Percentiles rank a stretch among this genome's conserved stretches.
These are phyloP conservation scores for Clonostachys rosea DNA, from an alignment of 2,329 filamentous ascomycete species.

Conservation along the genomic window DNA sequence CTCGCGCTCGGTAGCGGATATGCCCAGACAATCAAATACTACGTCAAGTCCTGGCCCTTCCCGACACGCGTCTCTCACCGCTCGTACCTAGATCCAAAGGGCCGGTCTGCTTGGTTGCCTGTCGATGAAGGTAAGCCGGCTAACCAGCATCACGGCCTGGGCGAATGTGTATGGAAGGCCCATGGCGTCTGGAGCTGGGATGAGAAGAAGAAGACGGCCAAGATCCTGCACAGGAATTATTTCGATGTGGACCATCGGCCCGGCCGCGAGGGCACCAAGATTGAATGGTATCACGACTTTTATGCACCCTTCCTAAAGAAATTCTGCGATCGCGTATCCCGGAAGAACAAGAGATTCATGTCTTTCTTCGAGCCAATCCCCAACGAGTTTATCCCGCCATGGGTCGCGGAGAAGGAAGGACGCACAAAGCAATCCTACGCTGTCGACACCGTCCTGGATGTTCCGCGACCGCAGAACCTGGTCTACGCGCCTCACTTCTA, in stretches of 20 bases:
- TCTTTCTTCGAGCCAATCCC: slow-evolving; percentile 34
- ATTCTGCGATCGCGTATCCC: slow-evolving; percentile 25
- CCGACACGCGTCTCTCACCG: slow-evolving; percentile 28
- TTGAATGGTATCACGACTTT: slow-evolving; percentile 36
- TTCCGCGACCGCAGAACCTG: slow-evolving; percentile 20
- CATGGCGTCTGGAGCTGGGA: slow-evolving; percentile 32
- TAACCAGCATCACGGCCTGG: slow-evolving; percentile 15
- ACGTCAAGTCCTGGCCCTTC: slow-evolving; percentile 34
- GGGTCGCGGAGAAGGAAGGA: slow-evolving; percentile 11
- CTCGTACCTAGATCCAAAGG: slow-evolving; percentile 25
- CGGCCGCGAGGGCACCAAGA: slow-evolving; percentile 19
- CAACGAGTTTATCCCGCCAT: slow-evolving; percentile 33
- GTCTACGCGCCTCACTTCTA: slow-evolving; percentile 37
- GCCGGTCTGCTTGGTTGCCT: slow-evolving; percentile 25
- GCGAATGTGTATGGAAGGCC: slow-evolving; percentile 28
- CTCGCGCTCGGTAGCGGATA: slow-evolving; percentile 34
- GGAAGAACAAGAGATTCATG: slow-evolving; percentile 17
- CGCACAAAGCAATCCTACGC: slow-evolving; percentile 13
- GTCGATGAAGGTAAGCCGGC: slow-evolving; percentile 7
- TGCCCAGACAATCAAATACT: slow-evolving; percentile 27
- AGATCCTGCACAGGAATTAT: slow-evolving; percentile 20
- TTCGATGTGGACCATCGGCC: slow-evolving; percentile 31
- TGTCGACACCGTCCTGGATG: slow-evolving; percentile 16
- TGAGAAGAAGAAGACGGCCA: slow-evolving; percentile 15
- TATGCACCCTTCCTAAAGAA: slow-evolving; percentile 31